Base-by-base conservation (phyloP, 2,329 filamentous ascomycete genomes). In the Nectriaceae sp. region DNA sequence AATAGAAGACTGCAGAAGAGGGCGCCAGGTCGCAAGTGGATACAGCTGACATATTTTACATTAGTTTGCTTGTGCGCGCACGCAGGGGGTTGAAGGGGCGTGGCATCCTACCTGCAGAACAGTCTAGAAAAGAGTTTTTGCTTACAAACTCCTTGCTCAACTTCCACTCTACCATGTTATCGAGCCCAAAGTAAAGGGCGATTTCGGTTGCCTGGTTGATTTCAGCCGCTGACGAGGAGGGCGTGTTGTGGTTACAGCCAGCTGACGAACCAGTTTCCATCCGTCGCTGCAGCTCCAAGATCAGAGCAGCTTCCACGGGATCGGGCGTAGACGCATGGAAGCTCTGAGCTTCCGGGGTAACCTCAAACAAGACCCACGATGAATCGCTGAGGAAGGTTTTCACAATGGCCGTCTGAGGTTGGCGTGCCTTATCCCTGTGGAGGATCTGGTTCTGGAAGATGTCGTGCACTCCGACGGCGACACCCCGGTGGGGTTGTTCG, bases 71-170 rank as follows among this genome's bases (percentile, higher is more conserved):
- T n/a, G n/a, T n/a, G n/a, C n/a, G n/a, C n/a, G n/a, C n/a, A n/a
- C n/a, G n/a, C n/a, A n/a, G n/a, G n/a, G n/a, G n/a, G n/a, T n/a
- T n/a, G n/a, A n/a, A n/a, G n/a, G n/a, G n/a, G n/a, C n/a, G n/a
- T n/a, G n/a, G n/a, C n/a, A n/a, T 31, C 33, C 16, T 16, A 36
- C 43, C 33, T n/a, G 16, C 5, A 5, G 33, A 36, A 21, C 46
- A 48, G 29, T 48, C 40, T 3, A 48, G 10, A n/a, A 31, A n/a
- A 2, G 35, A 19, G 18, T 48, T 44, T 44, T 36, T 44, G 4
- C 41, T 43, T 21, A 24, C 40, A 36, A 48, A 48, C 5, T 40
- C 46, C 24, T 33, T 48, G 20, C 46, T 44, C 11, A 48, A 5
- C 18, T 43, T 48, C 46, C 46, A 48, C 8, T 42, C 36, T 10